phyloP scores from a whole-genome alignment of 345 rosid species.

The Murraya koenigii region DNA sequence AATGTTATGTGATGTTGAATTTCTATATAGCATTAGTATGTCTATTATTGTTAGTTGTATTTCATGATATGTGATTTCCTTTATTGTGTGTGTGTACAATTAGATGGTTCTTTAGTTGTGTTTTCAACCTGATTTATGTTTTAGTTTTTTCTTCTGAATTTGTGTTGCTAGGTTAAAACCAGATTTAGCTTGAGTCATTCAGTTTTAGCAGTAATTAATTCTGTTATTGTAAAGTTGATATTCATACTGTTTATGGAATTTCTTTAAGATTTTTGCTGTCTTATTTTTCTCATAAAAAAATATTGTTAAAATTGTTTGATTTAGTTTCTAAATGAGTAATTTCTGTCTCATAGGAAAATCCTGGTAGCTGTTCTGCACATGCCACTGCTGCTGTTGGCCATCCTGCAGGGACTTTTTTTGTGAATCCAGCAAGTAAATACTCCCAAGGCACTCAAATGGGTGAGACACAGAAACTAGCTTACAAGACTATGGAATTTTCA shows the following conservation, averaged over 20 bases:
- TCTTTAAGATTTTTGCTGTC: not conserved
- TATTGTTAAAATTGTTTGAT: not conserved
- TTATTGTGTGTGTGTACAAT: too few relatives aligned
- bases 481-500: not conserved
- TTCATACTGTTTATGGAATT: not conserved
- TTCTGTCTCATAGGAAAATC: constrained; percentile 33
- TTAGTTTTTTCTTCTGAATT: not conserved
- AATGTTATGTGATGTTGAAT: not conserved
- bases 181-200: not conserved
- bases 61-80: not conserved
- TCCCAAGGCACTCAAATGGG: constrained; percentile 42
- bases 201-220: not conserved
- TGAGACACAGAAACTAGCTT: constrained; percentile 13
- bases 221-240: constrained; percentile 3
- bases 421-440: constrained; percentile 25
- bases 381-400: constrained; percentile 34
- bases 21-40: not conserved
- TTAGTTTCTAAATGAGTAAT: not conserved
- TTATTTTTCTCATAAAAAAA: not conserved
- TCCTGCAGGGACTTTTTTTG: constrained; percentile 13
- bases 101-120: not conserved
- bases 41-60: not conserved
- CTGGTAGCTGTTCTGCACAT: constrained; percentile 22
- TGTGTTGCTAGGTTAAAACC: not conserved
- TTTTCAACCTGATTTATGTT: not conserved